These are phyloP conservation scores for Platismatia glauca DNA, from an alignment of 495 filamentous ascomycete species.

Conservation along the genomic window DNA sequence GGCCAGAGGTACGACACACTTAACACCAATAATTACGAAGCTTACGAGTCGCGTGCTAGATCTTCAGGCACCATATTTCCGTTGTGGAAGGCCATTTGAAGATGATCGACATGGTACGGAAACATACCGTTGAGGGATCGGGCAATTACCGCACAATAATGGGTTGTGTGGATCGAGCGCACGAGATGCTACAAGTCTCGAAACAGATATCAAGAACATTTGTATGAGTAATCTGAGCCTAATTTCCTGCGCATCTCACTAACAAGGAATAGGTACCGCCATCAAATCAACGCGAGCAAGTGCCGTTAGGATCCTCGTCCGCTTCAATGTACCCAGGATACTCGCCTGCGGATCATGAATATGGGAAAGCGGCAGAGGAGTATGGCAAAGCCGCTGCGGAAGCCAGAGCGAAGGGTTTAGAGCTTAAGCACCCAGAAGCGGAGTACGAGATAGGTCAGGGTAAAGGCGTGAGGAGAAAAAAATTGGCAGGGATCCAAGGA, in stretches of 20 bases:
- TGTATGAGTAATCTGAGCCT: conserved; percentile 15
- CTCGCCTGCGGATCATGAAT: conserved; percentile 25
- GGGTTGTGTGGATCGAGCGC: conserved; percentile 22
- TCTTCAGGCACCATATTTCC: conserved; percentile 30
- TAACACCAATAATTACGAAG: neutral
- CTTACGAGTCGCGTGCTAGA: conserved; percentile 13
- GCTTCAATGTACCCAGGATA: conserved; percentile 29
- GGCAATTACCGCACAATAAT: conserved; percentile 23
- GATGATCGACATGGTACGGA: conserved; percentile 30
- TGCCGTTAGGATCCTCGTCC: conserved; percentile 27
- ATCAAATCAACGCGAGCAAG: conserved; percentile 20
- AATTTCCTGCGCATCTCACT: conserved; percentile 1
- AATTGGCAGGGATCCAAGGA: conserved; percentile 8
- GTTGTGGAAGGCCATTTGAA: conserved; percentile 28
- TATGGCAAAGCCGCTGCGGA: conserved; percentile 20
- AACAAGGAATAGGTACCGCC: conserved; percentile 19
- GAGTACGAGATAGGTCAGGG: conserved; percentile 26
- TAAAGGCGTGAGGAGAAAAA: conserved; percentile 19
- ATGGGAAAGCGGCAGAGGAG: conserved; percentile 26
- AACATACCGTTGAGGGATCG: conserved; percentile 25
- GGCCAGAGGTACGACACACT: conserved; percentile 21
- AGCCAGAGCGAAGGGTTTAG: conserved; percentile 21
- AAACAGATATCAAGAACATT: conserved; percentile 22
- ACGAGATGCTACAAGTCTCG: conserved; percentile 25
- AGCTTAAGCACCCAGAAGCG: conserved; percentile 18